Percentiles rank a stretch among this genome's conserved stretches.
Conservation (phyloP, 768 basidiomycete genomes). For the Lactarius akahatsu region DNA sequence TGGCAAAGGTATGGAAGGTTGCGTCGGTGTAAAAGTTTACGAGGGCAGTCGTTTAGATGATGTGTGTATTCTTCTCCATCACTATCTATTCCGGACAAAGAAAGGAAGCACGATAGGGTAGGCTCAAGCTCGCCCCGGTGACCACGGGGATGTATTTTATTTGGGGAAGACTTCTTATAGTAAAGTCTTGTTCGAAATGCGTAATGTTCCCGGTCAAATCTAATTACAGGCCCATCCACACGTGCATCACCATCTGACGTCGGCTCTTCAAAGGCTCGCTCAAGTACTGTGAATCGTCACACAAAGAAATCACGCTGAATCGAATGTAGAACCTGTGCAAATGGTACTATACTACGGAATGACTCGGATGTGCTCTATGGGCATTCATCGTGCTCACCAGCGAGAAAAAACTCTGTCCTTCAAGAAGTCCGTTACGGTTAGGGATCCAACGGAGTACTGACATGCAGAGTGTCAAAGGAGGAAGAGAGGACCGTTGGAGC, state of each 20-base stretch:
- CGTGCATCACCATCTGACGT: background rate
- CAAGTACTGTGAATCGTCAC: background rate
- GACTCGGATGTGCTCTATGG: background rate
- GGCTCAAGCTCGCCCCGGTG: background rate
- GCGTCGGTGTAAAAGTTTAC: slow-evolving; percentile 18
- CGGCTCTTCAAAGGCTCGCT: background rate
- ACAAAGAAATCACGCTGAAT: background rate
- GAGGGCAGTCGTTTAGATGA: background rate
- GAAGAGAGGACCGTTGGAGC: too few species aligned
- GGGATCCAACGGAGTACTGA: too few species aligned
- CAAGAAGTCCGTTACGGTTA: too few species aligned
- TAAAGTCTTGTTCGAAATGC: background rate
- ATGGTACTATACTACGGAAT: background rate
- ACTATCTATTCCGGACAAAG: background rate
- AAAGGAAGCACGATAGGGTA: background rate
- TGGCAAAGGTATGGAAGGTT: slow-evolving; percentile 75
- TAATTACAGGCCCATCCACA: background rate
- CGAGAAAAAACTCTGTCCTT: too few species aligned
- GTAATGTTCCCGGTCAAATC: background rate
- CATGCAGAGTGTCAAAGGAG: too few species aligned
- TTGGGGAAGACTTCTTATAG: background rate
- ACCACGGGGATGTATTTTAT: background rate
- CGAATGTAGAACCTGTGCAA: background rate
- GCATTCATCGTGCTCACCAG: background rate
- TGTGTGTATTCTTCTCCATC: background rate